A percentile compares a stretch with the other conserved stretches of the same genome.
These are phyloP conservation scores for Microdochium bolleyi DNA, from an alignment of 2,329 filamentous ascomycete genomes.

Conservation along the genomic window DNA sequence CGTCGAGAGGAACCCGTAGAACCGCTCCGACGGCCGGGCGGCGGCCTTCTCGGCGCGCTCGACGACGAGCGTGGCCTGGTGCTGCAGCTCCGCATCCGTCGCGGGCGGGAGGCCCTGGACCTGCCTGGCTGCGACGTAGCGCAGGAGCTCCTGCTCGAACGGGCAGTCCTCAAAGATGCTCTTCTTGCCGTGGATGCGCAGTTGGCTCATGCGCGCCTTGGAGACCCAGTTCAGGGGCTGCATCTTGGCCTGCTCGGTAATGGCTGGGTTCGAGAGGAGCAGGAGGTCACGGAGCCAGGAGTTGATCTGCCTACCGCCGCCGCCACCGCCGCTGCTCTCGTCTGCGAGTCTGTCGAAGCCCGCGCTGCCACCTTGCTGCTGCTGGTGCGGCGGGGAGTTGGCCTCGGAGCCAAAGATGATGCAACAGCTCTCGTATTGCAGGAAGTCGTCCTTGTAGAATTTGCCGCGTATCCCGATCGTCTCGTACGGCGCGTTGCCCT, in stretches of 20 bases:
- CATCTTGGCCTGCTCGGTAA: conserved; percentile 36
- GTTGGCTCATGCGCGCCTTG: conserved; percentile 37
- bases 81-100: conserved; percentile 46
- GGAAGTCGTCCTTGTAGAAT: conserved; percentile 33
- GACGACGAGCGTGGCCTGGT: conserved; percentile 50
- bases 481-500: conserved; percentile 31
- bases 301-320: conserved; percentile 25
- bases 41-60: conserved; percentile 55
- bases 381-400: conserved; percentile 20
- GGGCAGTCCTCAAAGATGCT: conserved; percentile 49
- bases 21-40: conserved; percentile 46
- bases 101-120: conserved; percentile 45
- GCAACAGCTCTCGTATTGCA: conserved; percentile 49
- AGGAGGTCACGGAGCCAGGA: conserved; percentile 51
- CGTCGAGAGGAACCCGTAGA: conserved; percentile 35
- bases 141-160: conserved; percentile 44
- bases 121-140: conserved; percentile 41
- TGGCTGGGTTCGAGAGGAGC: conserved; percentile 38
- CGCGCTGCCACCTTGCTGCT: too few relatives aligned
- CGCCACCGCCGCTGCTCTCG: conserved; percentile 3
- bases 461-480: conserved; percentile 26
- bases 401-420: conserved; percentile 49
- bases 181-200: conserved; percentile 50
- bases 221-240: conserved; percentile 35
- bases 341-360: too few relatives aligned